A percentile compares a stretch with the other conserved stretches of the same genome.
These are phyloP conservation scores for Loxodes magnus DNA, from an alignment of 73 alveolate species.

Conservation along the genomic window DNA sequence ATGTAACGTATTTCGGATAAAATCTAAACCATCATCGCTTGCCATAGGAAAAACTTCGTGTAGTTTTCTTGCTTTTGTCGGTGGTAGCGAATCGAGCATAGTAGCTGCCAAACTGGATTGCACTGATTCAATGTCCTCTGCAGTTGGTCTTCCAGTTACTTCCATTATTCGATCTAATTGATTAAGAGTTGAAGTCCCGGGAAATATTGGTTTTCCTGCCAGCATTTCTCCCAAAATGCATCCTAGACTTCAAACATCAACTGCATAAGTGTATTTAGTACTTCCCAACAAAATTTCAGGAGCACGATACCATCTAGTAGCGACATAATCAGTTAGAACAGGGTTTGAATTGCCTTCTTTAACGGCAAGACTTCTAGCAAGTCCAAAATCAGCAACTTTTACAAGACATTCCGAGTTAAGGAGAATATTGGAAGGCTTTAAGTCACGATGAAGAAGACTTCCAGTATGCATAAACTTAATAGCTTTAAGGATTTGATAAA, in stretches of 20 bases:
- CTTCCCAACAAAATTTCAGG: conserved; percentile 77
- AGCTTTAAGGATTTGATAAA: conserved; percentile 86
- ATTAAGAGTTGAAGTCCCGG: conserved; percentile 73
- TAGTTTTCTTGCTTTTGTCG: conserved; percentile 41
- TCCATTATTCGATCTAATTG: conserved; percentile 67
- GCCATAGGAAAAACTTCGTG: conserved; percentile 57
- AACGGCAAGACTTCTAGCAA: conserved; percentile 60
- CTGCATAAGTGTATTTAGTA: conserved; percentile 80
- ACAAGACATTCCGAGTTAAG: conserved; percentile 76
- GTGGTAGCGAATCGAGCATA: conserved; percentile 54
- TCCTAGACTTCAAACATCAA: conserved; percentile 96
- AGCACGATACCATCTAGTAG: conserved; percentile 83
- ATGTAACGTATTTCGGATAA: conserved; percentile 28
- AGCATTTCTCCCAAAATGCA: conserved; percentile 89
- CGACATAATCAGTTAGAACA: conserved; percentile 76
- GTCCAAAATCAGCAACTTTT: conserved; percentile 84
- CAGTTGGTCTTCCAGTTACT: conserved; percentile 66
- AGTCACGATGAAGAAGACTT: conserved; percentile 69
- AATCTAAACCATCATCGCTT: conserved; percentile 60
- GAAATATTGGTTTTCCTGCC: conserved; percentile 68
- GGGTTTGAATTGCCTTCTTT: conserved; percentile 52
- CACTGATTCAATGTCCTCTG: conserved; percentile 64
- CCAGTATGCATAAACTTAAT: conserved; percentile 88
- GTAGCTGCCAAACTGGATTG: conserved; percentile 59
- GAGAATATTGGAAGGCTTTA: conserved; percentile 76